phyloP scores from a whole-genome alignment of 371 early-diverging fungal species.

The Mortierella sp. region DNA sequence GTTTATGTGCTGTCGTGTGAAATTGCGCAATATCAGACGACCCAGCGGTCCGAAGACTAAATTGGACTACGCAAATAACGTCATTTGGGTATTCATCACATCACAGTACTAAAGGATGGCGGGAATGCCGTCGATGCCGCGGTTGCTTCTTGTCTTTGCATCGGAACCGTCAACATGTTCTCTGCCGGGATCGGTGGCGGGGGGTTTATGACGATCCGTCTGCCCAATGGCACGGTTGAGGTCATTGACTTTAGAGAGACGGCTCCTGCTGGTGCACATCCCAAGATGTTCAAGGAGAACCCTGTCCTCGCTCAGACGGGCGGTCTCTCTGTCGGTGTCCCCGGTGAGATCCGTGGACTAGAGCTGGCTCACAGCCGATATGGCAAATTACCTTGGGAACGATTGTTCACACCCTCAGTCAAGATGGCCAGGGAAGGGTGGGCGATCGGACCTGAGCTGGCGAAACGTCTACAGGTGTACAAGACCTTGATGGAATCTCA shows the following conservation, averaged over 20 bases:
- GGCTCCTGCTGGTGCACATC: slow-evolving; percentile 82
- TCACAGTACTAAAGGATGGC: slow-evolving; percentile 81
- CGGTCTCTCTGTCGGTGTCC: slow-evolving; percentile 89
- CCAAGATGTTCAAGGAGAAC: slow-evolving; percentile 78
- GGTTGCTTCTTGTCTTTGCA: slow-evolving; percentile 91
- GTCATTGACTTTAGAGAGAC: slow-evolving; percentile 89
- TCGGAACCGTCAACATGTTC: slow-evolving; percentile 95
- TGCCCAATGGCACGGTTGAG: slow-evolving; percentile 65
- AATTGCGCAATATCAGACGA: slow-evolving; percentile 9
- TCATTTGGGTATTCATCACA: background rate
- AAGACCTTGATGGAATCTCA: slow-evolving; percentile 54
- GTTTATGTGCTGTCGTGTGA: background rate
- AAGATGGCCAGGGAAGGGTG: slow-evolving; percentile 86
- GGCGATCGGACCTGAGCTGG: slow-evolving; percentile 67
- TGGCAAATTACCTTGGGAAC: slow-evolving; percentile 89
- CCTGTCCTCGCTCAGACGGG: slow-evolving; percentile 78
- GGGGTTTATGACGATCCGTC: slow-evolving; percentile 94
- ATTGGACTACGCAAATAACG: background rate
- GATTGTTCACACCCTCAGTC: slow-evolving; percentile 88
- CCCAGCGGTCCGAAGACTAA: no score
- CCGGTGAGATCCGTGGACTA: slow-evolving; percentile 94
- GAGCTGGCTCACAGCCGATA: slow-evolving; percentile 80
- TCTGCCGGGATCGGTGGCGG: slow-evolving; percentile 97
- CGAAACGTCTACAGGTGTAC: slow-evolving; percentile 56
- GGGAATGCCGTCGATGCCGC: slow-evolving; percentile 99